Evolutionary conservation across 352 stramenopile species (phyloP), one percentile per base, ranked within the genome.

Genomic region (Pythium brachiatum): DNA sequence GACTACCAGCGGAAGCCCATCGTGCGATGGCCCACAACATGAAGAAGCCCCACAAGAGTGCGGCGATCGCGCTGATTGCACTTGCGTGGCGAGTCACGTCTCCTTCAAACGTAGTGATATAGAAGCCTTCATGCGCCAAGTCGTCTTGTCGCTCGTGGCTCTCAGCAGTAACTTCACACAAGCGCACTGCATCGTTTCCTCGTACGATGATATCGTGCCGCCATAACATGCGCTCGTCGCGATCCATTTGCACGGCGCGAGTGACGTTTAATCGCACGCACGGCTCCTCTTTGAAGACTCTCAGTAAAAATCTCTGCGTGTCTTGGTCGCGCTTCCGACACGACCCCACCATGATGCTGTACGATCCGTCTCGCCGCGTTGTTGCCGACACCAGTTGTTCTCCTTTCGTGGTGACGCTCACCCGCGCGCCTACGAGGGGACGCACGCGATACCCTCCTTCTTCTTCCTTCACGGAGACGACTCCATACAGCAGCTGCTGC

Each of bases 1-100:
- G 61, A 23, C 59, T 5, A n/a, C 61, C 52, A 1, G n/a, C 18
- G 0, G 44, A 58, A 1, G 27, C 18, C 61, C 61, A 68, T 32
- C 39, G 57, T 32, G 61, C 61, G 5, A 68, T 52, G 3, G 53
- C 53, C 61, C 61, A 68, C 9, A 68, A 18, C 34, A 68, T 21
- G 16, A 63, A 41, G 8, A 68, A 55, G 7, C 53, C 54, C 61
- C 61, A 68, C 25, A 39, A 8, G 0, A 68, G 27, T 23, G 34
- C 52, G 11, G 54, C 3, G 5, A n/a, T 27, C 15, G 43, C 21
- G 21, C 38, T 25, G 3, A 38, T 29, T 18, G 16, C 18, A 34
- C 27, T 55, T 9, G 39, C 41, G 1, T 50, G 26, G 21, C 16
- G 38, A 29, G 31, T 32, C n/a, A 55, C 4, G 13, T 55, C 7